Percentiles rank a stretch among this genome's conserved stretches.
Evolutionary conservation across 345 rosid genomes (phyloP).

Genomic region (Rhizophora mangle): DNA sequence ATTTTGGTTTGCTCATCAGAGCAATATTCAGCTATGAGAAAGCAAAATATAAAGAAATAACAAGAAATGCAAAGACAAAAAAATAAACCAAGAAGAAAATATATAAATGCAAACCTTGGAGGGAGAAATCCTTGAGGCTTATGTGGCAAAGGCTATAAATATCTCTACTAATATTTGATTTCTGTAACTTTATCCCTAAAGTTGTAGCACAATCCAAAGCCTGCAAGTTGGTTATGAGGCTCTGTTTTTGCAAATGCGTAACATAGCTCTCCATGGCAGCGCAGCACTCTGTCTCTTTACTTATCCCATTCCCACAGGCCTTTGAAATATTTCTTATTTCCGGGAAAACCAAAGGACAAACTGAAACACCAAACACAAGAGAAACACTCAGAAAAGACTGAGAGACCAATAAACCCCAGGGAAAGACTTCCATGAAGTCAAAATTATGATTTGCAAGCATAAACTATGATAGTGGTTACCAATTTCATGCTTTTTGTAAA

Average conservation of each 20-base stretch:
- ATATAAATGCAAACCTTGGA: slow-evolving; percentile 67
- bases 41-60: not conserved
- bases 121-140: slow-evolving; percentile 93
- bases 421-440: not conserved
- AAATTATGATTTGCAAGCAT: not conserved
- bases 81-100: not conserved
- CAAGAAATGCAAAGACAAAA: not conserved
- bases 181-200: slow-evolving; percentile 63
- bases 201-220: slow-evolving; percentile 86
- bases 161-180: slow-evolving; percentile 57
- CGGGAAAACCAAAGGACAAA: slow-evolving; percentile 87
- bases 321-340: slow-evolving; percentile 59
- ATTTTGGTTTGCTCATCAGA: slow-evolving; percentile 2
- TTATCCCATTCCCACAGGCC: slow-evolving; percentile 54
- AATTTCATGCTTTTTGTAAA: not conserved
- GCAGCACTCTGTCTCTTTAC: slow-evolving; percentile 66
- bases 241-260: slow-evolving; percentile 91
- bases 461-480: not conserved
- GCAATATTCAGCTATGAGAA: not conserved
- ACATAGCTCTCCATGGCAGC: slow-evolving; percentile 73
- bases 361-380: slow-evolving; percentile 40
- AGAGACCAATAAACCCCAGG: not conserved
- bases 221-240: slow-evolving; percentile 88
- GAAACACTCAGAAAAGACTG: not conserved
- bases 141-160: slow-evolving; percentile 75